Evolutionary conservation across 2,329 filamentous ascomycete genomes (phyloP), one percentile per base, ranked within the genome.

Genomic region (Fusarium sambucinum): DNA sequence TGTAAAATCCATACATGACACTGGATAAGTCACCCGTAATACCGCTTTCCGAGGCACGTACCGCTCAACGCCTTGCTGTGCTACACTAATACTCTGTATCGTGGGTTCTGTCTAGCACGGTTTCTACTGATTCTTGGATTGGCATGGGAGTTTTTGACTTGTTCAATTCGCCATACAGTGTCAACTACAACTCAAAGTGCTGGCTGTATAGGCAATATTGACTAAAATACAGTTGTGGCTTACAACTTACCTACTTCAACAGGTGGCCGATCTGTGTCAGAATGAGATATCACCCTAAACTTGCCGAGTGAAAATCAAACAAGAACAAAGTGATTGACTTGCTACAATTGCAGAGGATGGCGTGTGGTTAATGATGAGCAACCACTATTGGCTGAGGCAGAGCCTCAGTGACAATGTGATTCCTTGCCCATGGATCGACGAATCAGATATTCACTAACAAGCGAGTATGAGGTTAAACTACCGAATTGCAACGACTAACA

Each of bases 221-320:
- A 27, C 9, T 25, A 21, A 32, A 58, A 38, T 6, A 19, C n/a
- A 11, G 8, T 10, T 21, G 6, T 37, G 11, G n/a, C 53, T 41
- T 17, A 21, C 12, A 25, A 23, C 29, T 33, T 29, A 12, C 27
- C 45, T n/a, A 33, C 23, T 29, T 38, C 46, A 37, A 29, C 17
- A n/a, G 50, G 23, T n/a, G 8, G 21, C 9, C 29, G 21, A 21
- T 33, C 12, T 3, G 21, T 3, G 33, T 42, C 25, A 6, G 42
- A 23, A 47, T 21, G 13, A 6, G 12, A 35, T n/a, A 29, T 40
- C 10, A 3, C 19, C 8, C n/a, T 9, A 16, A 5, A 13, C 19
- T 27, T n/a, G n/a, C 12, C 23, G 12, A 53, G 4, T 17, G 7
- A 65, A 64, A 65, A 48, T 64, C 61, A 65, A 64, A 47, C 23